phyloP scores from a whole-genome alignment of 176 grass and related monocot species.

The Zea luxurians region DNA sequence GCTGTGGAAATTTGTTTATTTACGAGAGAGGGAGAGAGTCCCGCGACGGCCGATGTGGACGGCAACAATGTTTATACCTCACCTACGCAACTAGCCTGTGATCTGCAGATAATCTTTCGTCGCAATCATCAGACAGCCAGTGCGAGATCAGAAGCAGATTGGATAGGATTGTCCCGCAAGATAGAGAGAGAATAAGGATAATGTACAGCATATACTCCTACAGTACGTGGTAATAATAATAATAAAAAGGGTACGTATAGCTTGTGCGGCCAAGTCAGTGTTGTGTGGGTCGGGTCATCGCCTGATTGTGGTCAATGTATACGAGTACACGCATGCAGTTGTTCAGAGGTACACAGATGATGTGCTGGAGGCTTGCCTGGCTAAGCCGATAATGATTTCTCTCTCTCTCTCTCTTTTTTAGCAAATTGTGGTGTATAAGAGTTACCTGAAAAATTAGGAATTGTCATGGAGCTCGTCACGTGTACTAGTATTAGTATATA shows the following conservation, averaged over 20 bases:
- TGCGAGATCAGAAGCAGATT: constrained; percentile 2
- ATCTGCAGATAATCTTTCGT: constrained; percentile 24
- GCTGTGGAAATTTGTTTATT: neutral
- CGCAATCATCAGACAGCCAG: neutral
- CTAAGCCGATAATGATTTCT: too few relatives aligned
- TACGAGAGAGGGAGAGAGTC: neutral
- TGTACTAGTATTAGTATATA: too few relatives aligned
- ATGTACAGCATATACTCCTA: neutral
- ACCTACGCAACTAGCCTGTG: neutral
- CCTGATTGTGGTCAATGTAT: neutral
- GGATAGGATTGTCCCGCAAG: neutral
- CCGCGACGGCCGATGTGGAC: constrained; percentile 15
- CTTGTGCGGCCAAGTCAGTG: neutral
- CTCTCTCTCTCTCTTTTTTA: too few relatives aligned
- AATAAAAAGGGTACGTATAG: neutral
- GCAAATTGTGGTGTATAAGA: too few relatives aligned
- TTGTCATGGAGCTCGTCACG: too few relatives aligned
- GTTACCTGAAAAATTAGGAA: too few relatives aligned
- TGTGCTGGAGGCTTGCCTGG: neutral
- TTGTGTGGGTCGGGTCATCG: neutral
- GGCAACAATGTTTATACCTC: neutral
- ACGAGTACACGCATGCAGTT: constrained; percentile 6
- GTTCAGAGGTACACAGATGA: constrained; percentile 1
- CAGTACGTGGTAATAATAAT: neutral
- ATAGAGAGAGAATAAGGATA: neutral